Conservation (phyloP, 306 rosid genomes). For the Arachis stenosperma region DNA sequence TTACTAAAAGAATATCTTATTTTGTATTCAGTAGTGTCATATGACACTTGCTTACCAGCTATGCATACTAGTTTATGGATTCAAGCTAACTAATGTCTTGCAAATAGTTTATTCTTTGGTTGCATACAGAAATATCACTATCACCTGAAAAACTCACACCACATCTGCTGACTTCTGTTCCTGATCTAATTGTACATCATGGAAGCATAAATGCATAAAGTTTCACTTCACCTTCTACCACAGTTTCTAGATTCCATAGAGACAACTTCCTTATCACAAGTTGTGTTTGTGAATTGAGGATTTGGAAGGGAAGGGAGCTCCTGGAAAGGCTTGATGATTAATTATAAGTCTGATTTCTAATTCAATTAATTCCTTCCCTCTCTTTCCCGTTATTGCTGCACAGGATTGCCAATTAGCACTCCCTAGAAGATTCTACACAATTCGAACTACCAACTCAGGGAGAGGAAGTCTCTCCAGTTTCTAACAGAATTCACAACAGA, state of each 20-base stretch:
- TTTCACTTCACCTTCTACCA: conserved; percentile 11
- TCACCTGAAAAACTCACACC: not conserved
- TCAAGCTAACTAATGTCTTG: conserved; percentile 11
- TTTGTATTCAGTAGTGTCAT: not conserved
- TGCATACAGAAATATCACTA: not conserved
- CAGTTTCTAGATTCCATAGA: conserved; percentile 6
- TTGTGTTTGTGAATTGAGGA: too few species aligned
- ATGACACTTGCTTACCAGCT: conserved; percentile 6
- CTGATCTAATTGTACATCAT: conserved; percentile 21
- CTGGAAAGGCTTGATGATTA: too few species aligned
- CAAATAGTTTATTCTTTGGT: conserved; percentile 16
- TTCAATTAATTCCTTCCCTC: too few species aligned
- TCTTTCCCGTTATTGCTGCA: too few species aligned
- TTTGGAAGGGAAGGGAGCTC: too few species aligned
- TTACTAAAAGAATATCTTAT: not conserved
- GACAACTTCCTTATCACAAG: conserved; percentile 11
- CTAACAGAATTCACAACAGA: too few species aligned
- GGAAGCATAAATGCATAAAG: conserved; percentile 1
- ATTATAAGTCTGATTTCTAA: too few species aligned
- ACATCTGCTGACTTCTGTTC: conserved; percentile 13
- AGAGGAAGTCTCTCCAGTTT: too few species aligned
- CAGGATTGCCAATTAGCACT: too few species aligned
- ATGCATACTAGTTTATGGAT: not conserved
- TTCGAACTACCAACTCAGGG: too few species aligned
- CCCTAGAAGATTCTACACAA: too few species aligned